Evolutionary conservation across 345 rosid genomes (phyloP).

Genomic region (Eucalyptus microcorys): DNA sequence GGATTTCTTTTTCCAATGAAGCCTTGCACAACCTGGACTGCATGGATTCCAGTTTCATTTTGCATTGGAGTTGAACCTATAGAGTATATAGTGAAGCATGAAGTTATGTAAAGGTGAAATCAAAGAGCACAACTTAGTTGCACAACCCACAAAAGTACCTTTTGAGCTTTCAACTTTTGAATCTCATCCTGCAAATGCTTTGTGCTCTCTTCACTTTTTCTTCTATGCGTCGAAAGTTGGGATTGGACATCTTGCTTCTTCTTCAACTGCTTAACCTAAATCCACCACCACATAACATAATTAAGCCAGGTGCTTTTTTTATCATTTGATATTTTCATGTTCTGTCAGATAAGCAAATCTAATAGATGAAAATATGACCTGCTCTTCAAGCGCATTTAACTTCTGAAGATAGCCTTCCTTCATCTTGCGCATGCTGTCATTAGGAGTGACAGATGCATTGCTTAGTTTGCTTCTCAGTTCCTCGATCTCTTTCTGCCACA

Average conservation of each 20-base stretch:
- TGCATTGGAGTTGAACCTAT: constrained; percentile 89
- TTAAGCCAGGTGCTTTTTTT: neutral
- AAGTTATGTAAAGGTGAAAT: constrained; percentile 56
- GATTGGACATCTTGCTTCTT: constrained; percentile 47
- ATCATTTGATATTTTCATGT: neutral
- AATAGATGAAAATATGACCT: constrained; percentile 21
- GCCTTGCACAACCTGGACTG: constrained; percentile 62
- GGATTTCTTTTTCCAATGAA: constrained; percentile 67
- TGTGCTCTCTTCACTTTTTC: constrained; percentile 35
- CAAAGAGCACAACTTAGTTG: neutral
- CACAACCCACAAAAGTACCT: constrained; percentile 23
- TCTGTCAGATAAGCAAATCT: neutral
- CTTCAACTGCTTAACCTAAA: constrained; percentile 50
- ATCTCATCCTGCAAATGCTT: constrained; percentile 44
- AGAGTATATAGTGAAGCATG: neutral
- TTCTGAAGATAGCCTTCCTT: constrained; percentile 41
- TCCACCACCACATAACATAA: neutral
- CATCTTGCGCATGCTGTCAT: constrained; percentile 27
- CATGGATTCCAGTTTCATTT: constrained; percentile 77
- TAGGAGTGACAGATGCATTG: constrained; percentile 29
- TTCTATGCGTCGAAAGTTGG: constrained; percentile 44
- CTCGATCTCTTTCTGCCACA: constrained; percentile 55
- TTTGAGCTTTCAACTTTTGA: constrained; percentile 70
- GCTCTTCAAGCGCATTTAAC: constrained; percentile 34
- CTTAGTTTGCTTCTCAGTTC: constrained; percentile 37